Percentiles rank a stretch among this genome's conserved stretches.
Conservation (phyloP, 305 asterid genomes). For the Fraxinus dipetala region DNA sequence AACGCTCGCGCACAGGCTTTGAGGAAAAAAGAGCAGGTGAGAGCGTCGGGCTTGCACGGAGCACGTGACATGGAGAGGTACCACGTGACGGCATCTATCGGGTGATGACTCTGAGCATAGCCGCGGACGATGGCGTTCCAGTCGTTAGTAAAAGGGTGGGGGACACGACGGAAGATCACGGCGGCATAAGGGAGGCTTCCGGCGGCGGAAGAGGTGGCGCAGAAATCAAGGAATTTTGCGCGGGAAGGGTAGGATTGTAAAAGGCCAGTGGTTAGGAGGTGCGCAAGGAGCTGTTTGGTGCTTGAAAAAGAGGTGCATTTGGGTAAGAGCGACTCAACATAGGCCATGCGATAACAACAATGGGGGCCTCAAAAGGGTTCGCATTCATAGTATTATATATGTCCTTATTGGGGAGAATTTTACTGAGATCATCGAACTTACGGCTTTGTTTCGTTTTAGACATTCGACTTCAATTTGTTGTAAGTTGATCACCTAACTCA, state of each 20-base stretch:
- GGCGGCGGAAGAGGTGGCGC: slow-evolving; percentile 56
- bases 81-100: slow-evolving; percentile 48
- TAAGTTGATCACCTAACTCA: background rate
- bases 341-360: slow-evolving; percentile 40
- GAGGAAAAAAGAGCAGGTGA: slow-evolving; percentile 85
- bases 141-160: slow-evolving; percentile 64
- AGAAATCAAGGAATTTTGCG: slow-evolving; percentile 68
- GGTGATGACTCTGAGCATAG: slow-evolving; percentile 72
- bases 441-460: background rate
- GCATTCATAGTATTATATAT: background rate
- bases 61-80: slow-evolving; percentile 69
- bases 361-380: background rate
- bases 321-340: slow-evolving; percentile 48
- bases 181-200: slow-evolving; percentile 58
- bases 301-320: slow-evolving; percentile 53
- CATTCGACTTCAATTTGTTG: background rate
- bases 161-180: slow-evolving; percentile 49
- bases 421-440: background rate
- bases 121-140: slow-evolving; percentile 96
- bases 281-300: slow-evolving; percentile 74
- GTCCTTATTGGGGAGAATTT: background rate
- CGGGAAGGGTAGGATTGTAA: slow-evolving; percentile 57
- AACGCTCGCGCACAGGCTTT: slow-evolving; percentile 86
- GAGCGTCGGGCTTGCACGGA: slow-evolving; percentile 71
- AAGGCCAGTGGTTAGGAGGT: slow-evolving; percentile 67